Conservation (phyloP, 2,329 filamentous ascomycete genomes). For the Harringtonia aguacate region DNA sequence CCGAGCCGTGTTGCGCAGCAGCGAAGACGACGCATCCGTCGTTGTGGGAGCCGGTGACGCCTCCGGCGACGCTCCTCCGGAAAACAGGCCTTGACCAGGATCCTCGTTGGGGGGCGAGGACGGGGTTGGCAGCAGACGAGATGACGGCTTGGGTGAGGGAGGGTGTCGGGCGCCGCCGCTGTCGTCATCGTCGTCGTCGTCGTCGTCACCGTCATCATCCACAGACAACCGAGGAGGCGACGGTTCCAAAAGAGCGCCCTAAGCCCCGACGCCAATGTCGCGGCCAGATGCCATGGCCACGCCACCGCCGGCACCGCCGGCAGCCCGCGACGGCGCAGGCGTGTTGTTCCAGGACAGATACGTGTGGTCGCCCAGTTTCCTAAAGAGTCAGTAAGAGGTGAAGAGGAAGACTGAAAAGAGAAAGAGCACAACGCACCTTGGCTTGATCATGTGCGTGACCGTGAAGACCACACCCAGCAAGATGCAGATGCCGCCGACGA, state of each 20-base stretch:
- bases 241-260: background rate
- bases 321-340: conserved; percentile 29
- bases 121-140: background rate
- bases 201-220: background rate
- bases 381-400: conserved; percentile 21
- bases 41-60: background rate
- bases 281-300: conserved; percentile 44
- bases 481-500: conserved; percentile 88
- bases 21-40: too few species aligned
- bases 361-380: conserved; percentile 95
- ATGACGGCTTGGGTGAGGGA: background rate
- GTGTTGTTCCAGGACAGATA: conserved; percentile 89
- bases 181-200: background rate
- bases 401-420: too few species aligned
- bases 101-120: too few species aligned
- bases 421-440: conserved; percentile 49
- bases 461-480: conserved; percentile 82
- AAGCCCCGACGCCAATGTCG: conserved; percentile 25
- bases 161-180: too few species aligned
- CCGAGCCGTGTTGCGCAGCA: too few species aligned
- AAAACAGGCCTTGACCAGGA: too few species aligned
- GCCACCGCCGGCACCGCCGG: conserved; percentile 16
- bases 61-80: background rate
- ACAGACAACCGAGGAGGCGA: too few species aligned
- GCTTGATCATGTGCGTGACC: conserved; percentile 80